phyloP scores from a whole-genome alignment of 257 asterid genomes.

The Nicotiana sylvestris region DNA sequence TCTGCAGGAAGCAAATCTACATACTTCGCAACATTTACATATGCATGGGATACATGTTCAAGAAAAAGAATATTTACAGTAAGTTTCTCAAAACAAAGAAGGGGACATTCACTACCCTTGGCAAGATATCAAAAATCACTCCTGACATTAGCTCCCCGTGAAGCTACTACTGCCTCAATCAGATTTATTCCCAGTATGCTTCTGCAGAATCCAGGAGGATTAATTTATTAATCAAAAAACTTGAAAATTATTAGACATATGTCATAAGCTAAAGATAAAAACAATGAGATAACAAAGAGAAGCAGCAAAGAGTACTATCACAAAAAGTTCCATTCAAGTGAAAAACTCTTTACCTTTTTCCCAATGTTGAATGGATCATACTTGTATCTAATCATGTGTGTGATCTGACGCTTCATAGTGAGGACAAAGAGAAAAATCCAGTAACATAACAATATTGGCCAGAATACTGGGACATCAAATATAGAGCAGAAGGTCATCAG shows the following conservation, averaged over 20 bases:
- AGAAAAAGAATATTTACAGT: not conserved
- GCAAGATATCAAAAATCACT: not conserved
- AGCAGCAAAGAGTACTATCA: not conserved
- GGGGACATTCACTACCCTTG: not conserved
- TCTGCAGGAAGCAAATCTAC: not conserved
- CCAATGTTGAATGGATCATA: constrained; percentile 75
- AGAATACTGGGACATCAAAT: constrained; percentile 88
- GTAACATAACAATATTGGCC: constrained; percentile 85
- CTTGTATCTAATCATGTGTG: constrained; percentile 85
- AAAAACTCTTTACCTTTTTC: constrained; percentile 54
- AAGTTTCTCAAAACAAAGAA: not conserved
- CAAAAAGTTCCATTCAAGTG: not conserved
- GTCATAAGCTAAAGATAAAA: not conserved
- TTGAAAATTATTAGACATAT: not conserved
- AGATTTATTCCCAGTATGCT: constrained; percentile 33
- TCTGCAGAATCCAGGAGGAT: constrained; percentile 25
- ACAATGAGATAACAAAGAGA: not conserved
- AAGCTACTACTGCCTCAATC: constrained; percentile 28
- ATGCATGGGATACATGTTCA: not conserved
- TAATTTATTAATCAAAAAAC: not conserved
- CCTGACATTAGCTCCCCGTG: constrained; percentile 15
- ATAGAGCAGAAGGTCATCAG: constrained; percentile 77
- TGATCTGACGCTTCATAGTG: constrained; percentile 87
- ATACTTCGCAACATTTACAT: not conserved
- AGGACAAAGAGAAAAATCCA: constrained; percentile 81